phyloP scores from a whole-genome alignment of 169 alveolate genomes.

The Cryptosporidium meleagridis region DNA sequence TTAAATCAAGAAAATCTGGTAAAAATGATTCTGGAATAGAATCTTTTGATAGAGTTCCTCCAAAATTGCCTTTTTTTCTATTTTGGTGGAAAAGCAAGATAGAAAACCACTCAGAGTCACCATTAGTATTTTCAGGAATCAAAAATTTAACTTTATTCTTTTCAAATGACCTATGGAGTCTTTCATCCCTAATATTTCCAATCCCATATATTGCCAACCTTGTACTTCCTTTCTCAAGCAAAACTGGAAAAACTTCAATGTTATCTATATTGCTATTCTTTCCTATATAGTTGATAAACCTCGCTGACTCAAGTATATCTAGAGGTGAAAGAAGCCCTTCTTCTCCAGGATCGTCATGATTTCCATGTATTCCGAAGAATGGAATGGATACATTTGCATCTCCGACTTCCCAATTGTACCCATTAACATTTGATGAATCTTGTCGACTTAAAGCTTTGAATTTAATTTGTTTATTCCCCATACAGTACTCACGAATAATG shows the following conservation, averaged over 20 bases:
- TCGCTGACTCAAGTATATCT: constrained; percentile 82
- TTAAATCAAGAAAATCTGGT: constrained; percentile 90
- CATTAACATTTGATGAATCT: neutral
- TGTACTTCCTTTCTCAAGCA: constrained; percentile 89
- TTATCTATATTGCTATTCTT: constrained; percentile 85
- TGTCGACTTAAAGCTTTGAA: constrained; percentile 21
- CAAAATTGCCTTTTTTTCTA: constrained; percentile 88
- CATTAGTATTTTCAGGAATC: constrained; percentile 82
- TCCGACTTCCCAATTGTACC: constrained; percentile 41
- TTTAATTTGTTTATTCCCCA: constrained; percentile 78
- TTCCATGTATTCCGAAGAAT: constrained; percentile 80
- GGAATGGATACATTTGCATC: constrained; percentile 63
- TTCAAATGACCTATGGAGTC: constrained; percentile 90
- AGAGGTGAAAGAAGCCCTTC: constrained; percentile 78
- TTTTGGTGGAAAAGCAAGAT: constrained; percentile 96
- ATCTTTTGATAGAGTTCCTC: constrained; percentile 87
- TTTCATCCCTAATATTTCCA: constrained; percentile 95
- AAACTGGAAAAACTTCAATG: constrained; percentile 89
- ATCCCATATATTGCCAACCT: constrained; percentile 95
- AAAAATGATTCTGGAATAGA: constrained; percentile 88
- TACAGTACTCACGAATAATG: constrained; percentile 82
- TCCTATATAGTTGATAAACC: constrained; percentile 92
- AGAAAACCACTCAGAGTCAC: constrained; percentile 85
- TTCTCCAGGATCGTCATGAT: constrained; percentile 83
- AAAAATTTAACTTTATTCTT: constrained; percentile 87